Evolutionary conservation across 179 eudicot species (phyloP).

Genomic region (Silene noctiflora): DNA sequence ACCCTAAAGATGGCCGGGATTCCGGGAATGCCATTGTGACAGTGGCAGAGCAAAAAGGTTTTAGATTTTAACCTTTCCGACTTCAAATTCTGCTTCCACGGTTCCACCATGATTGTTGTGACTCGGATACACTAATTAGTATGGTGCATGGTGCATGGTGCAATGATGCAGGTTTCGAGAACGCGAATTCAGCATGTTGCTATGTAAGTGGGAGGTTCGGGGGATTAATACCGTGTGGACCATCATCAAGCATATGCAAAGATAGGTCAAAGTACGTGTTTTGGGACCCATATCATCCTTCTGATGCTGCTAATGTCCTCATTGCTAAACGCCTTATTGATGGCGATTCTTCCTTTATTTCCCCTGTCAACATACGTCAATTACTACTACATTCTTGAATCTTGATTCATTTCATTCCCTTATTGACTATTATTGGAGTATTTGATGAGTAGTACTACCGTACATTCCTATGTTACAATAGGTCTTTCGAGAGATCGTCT

Average conservation of each 20-base stretch:
- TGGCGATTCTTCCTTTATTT: slow-evolving; percentile 44
- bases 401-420: slow-evolving; percentile 5
- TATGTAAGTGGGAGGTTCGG: slow-evolving; percentile 53
- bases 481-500: too few species aligned
- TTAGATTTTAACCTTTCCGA: too few species aligned
- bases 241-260: slow-evolving; percentile 47
- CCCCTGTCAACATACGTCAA: slow-evolving; percentile 58
- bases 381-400: slow-evolving; percentile 26
- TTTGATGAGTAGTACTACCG: background rate
- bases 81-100: too few species aligned
- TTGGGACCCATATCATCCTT: slow-evolving; percentile 88
- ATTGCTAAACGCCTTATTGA: slow-evolving; percentile 61
- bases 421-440: background rate
- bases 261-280: slow-evolving; percentile 74
- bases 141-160: background rate
- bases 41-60: too few species aligned
- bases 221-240: slow-evolving; percentile 75
- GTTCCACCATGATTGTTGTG: too few species aligned
- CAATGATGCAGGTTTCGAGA: slow-evolving; percentile 56
- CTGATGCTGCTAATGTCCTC: slow-evolving; percentile 62
- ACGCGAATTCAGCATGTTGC: slow-evolving; percentile 63
- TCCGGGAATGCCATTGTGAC: too few species aligned
- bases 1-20: too few species aligned
- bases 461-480: background rate
- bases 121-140: background rate